phyloP scores from a whole-genome alignment of 805 yeast genomes.

The Nakazawaea sp. region DNA sequence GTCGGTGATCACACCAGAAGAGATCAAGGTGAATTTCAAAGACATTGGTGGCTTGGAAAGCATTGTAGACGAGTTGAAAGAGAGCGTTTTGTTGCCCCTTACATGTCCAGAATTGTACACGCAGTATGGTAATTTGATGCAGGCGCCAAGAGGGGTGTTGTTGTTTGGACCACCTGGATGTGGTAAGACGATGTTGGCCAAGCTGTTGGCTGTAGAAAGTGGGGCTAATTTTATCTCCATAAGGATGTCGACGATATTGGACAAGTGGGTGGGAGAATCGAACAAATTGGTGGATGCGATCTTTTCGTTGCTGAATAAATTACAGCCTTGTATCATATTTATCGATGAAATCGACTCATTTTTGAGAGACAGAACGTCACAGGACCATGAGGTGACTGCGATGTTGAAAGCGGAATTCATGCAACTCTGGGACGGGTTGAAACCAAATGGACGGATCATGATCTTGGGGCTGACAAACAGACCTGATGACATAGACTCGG shows the following conservation, averaged over 20 bases:
- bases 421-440: slow-evolving; percentile 95
- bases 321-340: slow-evolving; percentile 91
- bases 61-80: slow-evolving; percentile 79
- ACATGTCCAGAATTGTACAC: slow-evolving; percentile 71
- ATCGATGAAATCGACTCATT: slow-evolving; percentile 96
- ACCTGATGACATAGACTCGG: slow-evolving; percentile 85
- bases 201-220: slow-evolving; percentile 87
- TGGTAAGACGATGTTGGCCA: slow-evolving; percentile 96
- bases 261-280: slow-evolving; percentile 96
- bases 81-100: slow-evolving; percentile 83
- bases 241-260: slow-evolving; percentile 90
- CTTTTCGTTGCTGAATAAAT: slow-evolving; percentile 80
- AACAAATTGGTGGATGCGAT: slow-evolving; percentile 92
- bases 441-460: slow-evolving; percentile 68
- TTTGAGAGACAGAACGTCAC: slow-evolving; percentile 72
- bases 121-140: slow-evolving; percentile 60
- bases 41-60: slow-evolving; percentile 88
- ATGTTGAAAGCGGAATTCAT: slow-evolving; percentile 93
- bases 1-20: slow-evolving; percentile 78
- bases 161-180: slow-evolving; percentile 97
- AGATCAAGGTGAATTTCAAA: slow-evolving; percentile 64
- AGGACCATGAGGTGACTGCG: slow-evolving; percentile 94
- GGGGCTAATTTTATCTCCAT: slow-evolving; percentile 88
- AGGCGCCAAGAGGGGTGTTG: slow-evolving; percentile 92
- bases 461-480: slow-evolving; percentile 95